Percentiles rank a stretch among this genome's conserved stretches.
phyloP scores from a whole-genome alignment of 2,329 filamentous ascomycete genomes.

The Phaeoacremonium minimum region DNA sequence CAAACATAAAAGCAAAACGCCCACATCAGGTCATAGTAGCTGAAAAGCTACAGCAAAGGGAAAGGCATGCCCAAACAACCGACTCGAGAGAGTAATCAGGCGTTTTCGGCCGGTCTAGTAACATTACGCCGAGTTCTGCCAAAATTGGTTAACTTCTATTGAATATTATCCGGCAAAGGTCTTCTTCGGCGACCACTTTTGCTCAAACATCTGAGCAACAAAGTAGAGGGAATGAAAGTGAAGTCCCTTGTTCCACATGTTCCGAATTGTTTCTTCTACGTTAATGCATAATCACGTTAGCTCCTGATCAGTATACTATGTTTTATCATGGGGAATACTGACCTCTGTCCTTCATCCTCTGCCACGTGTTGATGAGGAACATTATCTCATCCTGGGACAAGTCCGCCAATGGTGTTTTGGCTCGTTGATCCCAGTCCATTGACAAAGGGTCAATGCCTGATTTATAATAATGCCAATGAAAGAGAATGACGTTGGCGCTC shows the following conservation, averaged over 20 bases:
- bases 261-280: slow-evolving; percentile 26
- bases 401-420: slow-evolving; percentile 19
- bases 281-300: background rate
- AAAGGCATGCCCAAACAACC: no score
- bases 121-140: no score
- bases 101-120: no score
- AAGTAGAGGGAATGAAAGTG: slow-evolving; percentile 39
- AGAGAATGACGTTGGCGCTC: slow-evolving; percentile 39
- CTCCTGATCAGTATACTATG: background rate
- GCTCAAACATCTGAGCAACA: slow-evolving; percentile 40
- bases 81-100: no score
- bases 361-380: slow-evolving; percentile 24
- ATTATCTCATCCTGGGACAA: slow-evolving; percentile 25
- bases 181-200: slow-evolving; percentile 28
- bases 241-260: no score
- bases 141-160: no score
- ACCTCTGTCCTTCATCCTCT: slow-evolving; percentile 13
- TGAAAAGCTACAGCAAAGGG: no score
- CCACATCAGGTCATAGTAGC: no score
- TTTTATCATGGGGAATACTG: background rate
- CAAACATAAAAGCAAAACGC: no score
- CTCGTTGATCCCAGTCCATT: slow-evolving; percentile 17
- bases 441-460: slow-evolving; percentile 23
- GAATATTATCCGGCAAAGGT: background rate
- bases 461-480: slow-evolving; percentile 48